Evolutionary conservation across 1,139 yeast species (phyloP), one percentile per base, ranked within the genome.

Genomic region (Scheffersomyces illinoinensis): DNA sequence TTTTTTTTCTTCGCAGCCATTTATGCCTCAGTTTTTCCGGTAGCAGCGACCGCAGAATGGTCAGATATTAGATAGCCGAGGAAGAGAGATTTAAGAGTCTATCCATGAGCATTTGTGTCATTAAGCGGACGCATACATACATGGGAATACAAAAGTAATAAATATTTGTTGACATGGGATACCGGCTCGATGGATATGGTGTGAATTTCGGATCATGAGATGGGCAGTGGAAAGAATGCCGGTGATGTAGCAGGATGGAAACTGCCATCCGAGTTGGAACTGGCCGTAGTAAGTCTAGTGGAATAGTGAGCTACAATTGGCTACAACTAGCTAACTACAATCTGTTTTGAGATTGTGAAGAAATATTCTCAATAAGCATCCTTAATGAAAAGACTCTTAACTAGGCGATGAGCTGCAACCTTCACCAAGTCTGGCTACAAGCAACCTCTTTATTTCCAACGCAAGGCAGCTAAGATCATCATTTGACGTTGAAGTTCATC

Each of bases 1-100:
- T 53, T n/a, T 60, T 60, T 61, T 0, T 69, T 33, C 17, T 33
- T 33, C 43, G 43, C 43, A 33, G 43, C 43, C 43, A 33, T 33
- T 33, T 12, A 33, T 12, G 43, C 17, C 8, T 12, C 17, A 33
- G 43, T 10, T 33, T 2, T 12, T 33, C 7, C 2, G 43, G 43
- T 17, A 33, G 43, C 17, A 10, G 43, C 17, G 12, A 4, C 4
- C 17, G 2, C 33, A 24, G 33, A 33, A 33, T 33, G 43, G 17
- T 17, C 43, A 10, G 43, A 33, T 33, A 3, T 2, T 3, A 14
- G 4, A 14, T 33, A 33, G 43, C 43, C 43, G 43, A 33, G 43
- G 43, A 33, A 12, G 43, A 33, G 43, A 33, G 43, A 10, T 10
- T 12, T 12, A 12, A 12, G 43, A 33, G 43, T 12, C 7, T 14